Evolutionary conservation across 306 rosid genomes (phyloP), one percentile per base, ranked within the genome.

Genomic region (Inga oerstediana): DNA sequence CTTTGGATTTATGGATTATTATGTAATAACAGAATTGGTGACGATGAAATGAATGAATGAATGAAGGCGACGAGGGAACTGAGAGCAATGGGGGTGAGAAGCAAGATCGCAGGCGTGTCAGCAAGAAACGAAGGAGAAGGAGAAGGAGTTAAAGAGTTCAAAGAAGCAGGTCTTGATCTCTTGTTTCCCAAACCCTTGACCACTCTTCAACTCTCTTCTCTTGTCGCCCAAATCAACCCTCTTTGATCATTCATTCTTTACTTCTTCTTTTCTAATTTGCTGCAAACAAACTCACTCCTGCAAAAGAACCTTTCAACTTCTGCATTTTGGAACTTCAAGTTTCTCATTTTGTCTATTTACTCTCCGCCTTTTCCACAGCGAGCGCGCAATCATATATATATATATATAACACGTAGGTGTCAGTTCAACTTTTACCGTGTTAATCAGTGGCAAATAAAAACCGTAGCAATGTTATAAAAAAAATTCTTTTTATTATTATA

Each of bases 61-160:
- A 70, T 71, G 4, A 22, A 94, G 98, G 98, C 97, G 65, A 93
- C 98, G 61, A 93, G 80, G 77, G 71, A 44, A 30, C 94, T 94
- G 80, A 91, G 98, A 0, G 86, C 78, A 27, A 93, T 93, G 97
- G 97, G 94, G 1, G 83, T 94, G 30, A 44, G 43, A 39, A 90
- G 97, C 85, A 87, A 45, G n/a, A 91, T 94, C 45, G 94, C 89
- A 19, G 98, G 98, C 13, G 88, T 93, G 6, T 93, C 98, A 22
- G 81, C 97, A 16, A 84, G 85, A 5, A 67, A 79, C 0, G 75
- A 17, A 27, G 90, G 80, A n/a, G 75, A 17, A 27, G 90, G 80
- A n/a, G 84, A 24, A 32, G 82, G 86, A 46, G 76, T 82, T 20
- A 48, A 37, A 58, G 90, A 92, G 39, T 94, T 93, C 52, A 81